Conservation (phyloP, 2,329 filamentous ascomycete species). For the Aaosphaeria pasadenensis region DNA sequence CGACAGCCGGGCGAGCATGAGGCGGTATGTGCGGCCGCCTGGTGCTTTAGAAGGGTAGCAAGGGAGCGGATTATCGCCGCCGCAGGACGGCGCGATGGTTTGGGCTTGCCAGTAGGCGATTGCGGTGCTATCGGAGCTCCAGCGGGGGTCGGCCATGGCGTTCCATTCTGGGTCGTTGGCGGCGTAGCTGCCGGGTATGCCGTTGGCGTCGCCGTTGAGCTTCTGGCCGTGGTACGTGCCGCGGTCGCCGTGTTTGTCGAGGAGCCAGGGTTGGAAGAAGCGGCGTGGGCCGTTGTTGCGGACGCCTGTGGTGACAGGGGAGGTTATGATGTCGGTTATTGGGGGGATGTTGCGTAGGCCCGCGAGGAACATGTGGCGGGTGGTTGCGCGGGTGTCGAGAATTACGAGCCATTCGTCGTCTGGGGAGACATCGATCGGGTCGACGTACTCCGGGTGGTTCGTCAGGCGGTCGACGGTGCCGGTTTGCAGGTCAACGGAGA, state of each 20-base stretch:
- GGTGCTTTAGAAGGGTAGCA: slow-evolving; percentile 40
- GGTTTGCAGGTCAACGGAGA: slow-evolving; percentile 38
- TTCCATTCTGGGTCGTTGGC: slow-evolving; percentile 48
- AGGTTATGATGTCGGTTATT: slow-evolving; percentile 28
- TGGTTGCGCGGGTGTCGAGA: slow-evolving; percentile 41
- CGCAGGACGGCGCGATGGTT: slow-evolving; percentile 40
- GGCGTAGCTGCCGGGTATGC: neutral
- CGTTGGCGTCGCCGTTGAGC: slow-evolving; percentile 33
- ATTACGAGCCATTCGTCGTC: slow-evolving; percentile 41
- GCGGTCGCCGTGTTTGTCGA: slow-evolving; percentile 45
- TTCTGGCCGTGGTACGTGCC: slow-evolving; percentile 43
- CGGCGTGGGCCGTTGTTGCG: slow-evolving; percentile 45
- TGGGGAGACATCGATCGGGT: slow-evolving; percentile 41
- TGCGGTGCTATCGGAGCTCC: slow-evolving; percentile 38
- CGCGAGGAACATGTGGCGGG: slow-evolving; percentile 39
- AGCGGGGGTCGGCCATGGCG: slow-evolving; percentile 42
- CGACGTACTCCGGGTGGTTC: slow-evolving; percentile 42
- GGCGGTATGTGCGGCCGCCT: slow-evolving; percentile 35
- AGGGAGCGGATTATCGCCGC: slow-evolving; percentile 41
- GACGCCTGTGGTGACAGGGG: slow-evolving; percentile 34
- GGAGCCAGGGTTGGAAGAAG: slow-evolving; percentile 45
- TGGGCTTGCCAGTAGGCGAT: slow-evolving; percentile 43
- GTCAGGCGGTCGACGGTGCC: slow-evolving; percentile 42
- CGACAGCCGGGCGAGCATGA: slow-evolving; percentile 42
- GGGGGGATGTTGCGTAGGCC: slow-evolving; percentile 42